Base-by-base conservation (phyloP, 257 asterid genomes). In the Craterostigma plantagineum region DNA sequence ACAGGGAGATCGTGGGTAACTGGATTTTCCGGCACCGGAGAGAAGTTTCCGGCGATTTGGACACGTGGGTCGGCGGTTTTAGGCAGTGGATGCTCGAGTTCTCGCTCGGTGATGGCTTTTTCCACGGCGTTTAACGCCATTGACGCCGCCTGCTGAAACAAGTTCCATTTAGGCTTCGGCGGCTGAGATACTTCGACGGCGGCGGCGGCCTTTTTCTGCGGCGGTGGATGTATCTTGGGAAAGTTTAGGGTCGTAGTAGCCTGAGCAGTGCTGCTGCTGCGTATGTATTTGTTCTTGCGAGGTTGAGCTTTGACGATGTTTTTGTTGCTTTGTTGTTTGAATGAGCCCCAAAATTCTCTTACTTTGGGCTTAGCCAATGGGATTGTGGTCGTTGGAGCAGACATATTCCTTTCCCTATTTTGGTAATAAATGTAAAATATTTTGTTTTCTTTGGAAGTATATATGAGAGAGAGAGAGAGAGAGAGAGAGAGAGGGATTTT, bases 21-120 rank as follows among this genome's bases (percentile, higher is more conserved):
- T 0, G 92, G 79, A 10, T 76, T 77, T 33, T 90, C 98, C 18
- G 94, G 74, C 44, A 90, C 98, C 17, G 98, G 98, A 4, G 95
- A 72, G 45, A 90, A 90, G 46, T 83, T 90, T 0, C 98, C 98
- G 48, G 95, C 62, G 51, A 90, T 82, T 43, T 90, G 98, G 49
- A 82, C 76, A 0, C 54, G 7, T 2, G 98, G 98, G 59, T 90
- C 95, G 7, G 95, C 91, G 0, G 95, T 90, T 60, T 76, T 90
- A 0, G 98, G 95, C n/a, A 87, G 49, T 8, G 98, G 86, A 34
- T 62, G 78, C 12, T 68, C 50, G 35, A 69, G 71, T 45, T 87
- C 98, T 18, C 63, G 77, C 10, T 62, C 58, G 1, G 79, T 87
- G 12, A 87, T 47, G 9, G 74, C 80, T 13, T 16, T 45, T 57